Conservation (phyloP, 139 green algal species). For the Closterium sp. region DNA sequence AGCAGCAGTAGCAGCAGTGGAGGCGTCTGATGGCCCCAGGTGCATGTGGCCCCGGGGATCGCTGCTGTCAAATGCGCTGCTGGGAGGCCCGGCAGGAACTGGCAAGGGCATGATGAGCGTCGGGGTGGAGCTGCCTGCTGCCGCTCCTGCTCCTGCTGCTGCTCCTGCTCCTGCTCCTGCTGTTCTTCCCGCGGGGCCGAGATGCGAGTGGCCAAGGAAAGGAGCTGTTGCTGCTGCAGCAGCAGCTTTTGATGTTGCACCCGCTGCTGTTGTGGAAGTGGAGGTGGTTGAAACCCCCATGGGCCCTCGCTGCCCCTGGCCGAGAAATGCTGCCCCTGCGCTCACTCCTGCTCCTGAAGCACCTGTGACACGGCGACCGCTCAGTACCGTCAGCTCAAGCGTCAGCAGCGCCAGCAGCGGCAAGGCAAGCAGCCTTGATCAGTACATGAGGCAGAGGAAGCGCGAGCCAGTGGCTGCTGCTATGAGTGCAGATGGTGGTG, state of each 20-base stretch:
- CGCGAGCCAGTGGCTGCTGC: not conserved
- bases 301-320: not conserved
- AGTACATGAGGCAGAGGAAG: not conserved
- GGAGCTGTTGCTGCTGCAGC: not conserved
- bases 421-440: not conserved
- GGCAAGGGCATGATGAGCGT: not conserved
- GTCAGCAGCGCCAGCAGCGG: not conserved
- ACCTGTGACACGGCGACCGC: not conserved
- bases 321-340: not conserved
- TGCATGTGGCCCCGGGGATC: not conserved
- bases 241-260: not conserved
- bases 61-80: not conserved
- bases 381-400: not conserved
- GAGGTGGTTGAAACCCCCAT: not conserved
- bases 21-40: not conserved
- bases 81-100: not conserved
- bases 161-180: not conserved
- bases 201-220: not conserved
- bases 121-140: not conserved
- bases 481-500: no score
- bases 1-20: not conserved
- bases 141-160: not conserved
- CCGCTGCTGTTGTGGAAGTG: not conserved
- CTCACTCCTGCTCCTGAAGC: not conserved
- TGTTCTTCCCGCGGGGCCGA: not conserved